Percentiles rank a stretch among this genome's conserved stretches.
Conservation (phyloP, 164 flowering plant species). For the Magnolia officinalis region DNA sequence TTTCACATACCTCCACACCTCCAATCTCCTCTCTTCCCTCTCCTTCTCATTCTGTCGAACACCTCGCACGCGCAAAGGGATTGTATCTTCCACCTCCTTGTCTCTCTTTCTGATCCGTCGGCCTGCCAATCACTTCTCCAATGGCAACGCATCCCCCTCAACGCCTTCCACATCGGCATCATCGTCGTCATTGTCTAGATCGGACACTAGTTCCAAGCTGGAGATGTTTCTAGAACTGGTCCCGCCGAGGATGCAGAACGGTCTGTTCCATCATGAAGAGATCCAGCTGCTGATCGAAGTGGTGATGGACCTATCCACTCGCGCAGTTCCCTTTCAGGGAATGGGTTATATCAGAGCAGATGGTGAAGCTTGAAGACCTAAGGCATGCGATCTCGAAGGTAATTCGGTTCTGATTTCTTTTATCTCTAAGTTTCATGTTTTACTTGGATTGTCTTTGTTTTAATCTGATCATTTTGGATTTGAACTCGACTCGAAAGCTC, state of each 20-base stretch:
- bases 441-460: neutral
- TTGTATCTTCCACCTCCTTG: slow-evolving; percentile 33
- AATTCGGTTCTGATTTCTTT: slow-evolving; percentile 1
- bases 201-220: slow-evolving; percentile 51
- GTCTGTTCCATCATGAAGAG: slow-evolving; percentile 46
- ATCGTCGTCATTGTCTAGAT: slow-evolving; percentile 17
- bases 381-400: slow-evolving; percentile 77
- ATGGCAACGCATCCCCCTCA: slow-evolving; percentile 28
- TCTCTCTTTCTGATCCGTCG: slow-evolving; percentile 33
- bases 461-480: neutral
- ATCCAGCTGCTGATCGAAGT: slow-evolving; percentile 73
- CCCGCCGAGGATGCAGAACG: slow-evolving; percentile 63
- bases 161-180: slow-evolving; percentile 20
- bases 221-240: slow-evolving; percentile 71
- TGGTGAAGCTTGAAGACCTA: slow-evolving; percentile 66
- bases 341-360: slow-evolving; percentile 66
- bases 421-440: neutral
- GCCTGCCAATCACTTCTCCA: slow-evolving; percentile 45
- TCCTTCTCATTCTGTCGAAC: slow-evolving; percentile 53
- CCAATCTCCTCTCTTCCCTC: slow-evolving; percentile 28
- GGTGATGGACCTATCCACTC: slow-evolving; percentile 86
- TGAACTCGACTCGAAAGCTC: too few species aligned
- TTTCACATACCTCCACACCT: slow-evolving; percentile 25
- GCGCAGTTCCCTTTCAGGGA: slow-evolving; percentile 94
- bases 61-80: too few species aligned